Conservation (phyloP, 2,329 filamentous ascomycete genomes). For the Diaporthe batatas region DNA sequence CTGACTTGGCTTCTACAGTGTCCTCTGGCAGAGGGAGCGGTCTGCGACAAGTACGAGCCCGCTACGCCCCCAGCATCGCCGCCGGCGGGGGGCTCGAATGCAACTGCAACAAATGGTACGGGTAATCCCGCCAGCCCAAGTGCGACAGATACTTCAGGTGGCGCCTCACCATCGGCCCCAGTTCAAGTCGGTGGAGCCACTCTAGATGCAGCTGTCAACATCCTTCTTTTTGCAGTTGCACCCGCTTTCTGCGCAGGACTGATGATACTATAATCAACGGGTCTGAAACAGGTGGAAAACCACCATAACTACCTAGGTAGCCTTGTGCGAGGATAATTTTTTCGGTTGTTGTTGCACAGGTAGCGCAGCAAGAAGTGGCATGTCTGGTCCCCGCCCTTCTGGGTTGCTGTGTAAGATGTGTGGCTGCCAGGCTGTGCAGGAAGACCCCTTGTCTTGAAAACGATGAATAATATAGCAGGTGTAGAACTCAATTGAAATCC, state of each 20-base stretch:
- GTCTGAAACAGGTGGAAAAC: too few relatives aligned
- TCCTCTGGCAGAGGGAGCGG: conserved; percentile 59
- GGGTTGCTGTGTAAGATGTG: not conserved
- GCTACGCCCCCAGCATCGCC: conserved; percentile 36
- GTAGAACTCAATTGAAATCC: not conserved
- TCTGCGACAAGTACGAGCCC: conserved; percentile 60
- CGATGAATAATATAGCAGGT: not conserved
- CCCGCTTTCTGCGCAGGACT: not conserved
- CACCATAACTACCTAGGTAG: too few relatives aligned
- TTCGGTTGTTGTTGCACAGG: not conserved
- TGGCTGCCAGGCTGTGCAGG: too few relatives aligned
- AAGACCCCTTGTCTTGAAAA: not conserved
- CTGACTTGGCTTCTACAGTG: conserved; percentile 51
- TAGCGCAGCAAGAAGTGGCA: not conserved
- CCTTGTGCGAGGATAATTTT: too few relatives aligned
- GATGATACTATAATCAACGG: not conserved
- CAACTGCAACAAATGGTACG: not conserved
- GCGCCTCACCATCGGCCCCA: not conserved
- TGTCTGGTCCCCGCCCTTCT: not conserved
- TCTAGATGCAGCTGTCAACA: not conserved
- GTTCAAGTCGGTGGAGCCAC: conserved; percentile 12
- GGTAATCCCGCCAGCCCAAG: not conserved
- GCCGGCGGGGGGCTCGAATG: not conserved
- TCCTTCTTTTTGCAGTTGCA: not conserved
- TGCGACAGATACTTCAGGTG: not conserved